Conservation (phyloP, 2,329 filamentous ascomycete species). For the Trichoderma koningiopsis region DNA sequence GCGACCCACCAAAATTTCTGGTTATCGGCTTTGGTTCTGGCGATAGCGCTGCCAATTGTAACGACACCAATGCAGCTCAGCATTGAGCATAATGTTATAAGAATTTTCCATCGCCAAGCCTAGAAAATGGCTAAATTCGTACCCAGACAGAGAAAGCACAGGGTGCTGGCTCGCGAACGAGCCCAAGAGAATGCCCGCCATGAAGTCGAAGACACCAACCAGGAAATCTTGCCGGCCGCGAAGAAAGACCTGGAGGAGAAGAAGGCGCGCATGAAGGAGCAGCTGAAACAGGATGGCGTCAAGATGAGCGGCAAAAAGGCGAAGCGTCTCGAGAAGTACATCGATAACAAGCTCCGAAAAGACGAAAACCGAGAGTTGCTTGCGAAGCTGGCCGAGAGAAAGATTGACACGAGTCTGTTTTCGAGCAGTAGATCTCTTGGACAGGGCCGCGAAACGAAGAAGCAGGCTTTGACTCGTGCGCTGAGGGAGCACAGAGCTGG, state of each 20-base stretch:
- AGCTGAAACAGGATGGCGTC: slow-evolving; percentile 52
- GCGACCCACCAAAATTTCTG: slow-evolving; percentile 41
- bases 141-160: slow-evolving; percentile 68
- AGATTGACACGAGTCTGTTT: slow-evolving; percentile 80
- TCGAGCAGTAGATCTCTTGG: slow-evolving; percentile 78
- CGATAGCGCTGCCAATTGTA: slow-evolving; percentile 14
- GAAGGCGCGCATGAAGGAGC: slow-evolving; percentile 57
- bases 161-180: slow-evolving; percentile 65
- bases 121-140: slow-evolving; percentile 58
- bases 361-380: slow-evolving; percentile 87
- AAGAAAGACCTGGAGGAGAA: slow-evolving; percentile 57
- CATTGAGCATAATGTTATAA: slow-evolving; percentile 28
- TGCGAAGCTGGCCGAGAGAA: slow-evolving; percentile 76
- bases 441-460: slow-evolving; percentile 69
- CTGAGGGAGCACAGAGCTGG: slow-evolving; percentile 67
- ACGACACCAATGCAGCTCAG: slow-evolving; percentile 25
- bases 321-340: slow-evolving; percentile 68
- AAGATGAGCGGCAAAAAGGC: slow-evolving; percentile 67
- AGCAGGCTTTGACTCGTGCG: slow-evolving; percentile 65
- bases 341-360: slow-evolving; percentile 89
- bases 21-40: slow-evolving; percentile 15
- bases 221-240: slow-evolving; percentile 41
- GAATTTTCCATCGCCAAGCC: not conserved
- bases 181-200: slow-evolving; percentile 47
- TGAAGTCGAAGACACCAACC: slow-evolving; percentile 43